These are phyloP conservation scores for Penicillium sp. DNA, from an alignment of 2,329 filamentous ascomycete genomes.

Conservation along the genomic window DNA sequence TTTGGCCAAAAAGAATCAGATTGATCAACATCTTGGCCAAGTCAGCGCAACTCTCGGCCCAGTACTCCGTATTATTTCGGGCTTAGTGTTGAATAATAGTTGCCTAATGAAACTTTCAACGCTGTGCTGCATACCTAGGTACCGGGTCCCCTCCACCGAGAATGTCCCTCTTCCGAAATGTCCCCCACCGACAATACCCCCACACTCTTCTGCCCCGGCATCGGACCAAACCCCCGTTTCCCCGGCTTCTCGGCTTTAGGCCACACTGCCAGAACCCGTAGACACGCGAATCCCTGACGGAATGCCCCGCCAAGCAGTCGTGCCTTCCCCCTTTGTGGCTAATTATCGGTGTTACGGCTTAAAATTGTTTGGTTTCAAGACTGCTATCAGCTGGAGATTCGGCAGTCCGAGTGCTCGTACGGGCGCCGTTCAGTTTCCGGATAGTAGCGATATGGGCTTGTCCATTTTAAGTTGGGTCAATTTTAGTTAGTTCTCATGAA, in stretches of 20 bases:
- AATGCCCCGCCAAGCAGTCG: neutral
- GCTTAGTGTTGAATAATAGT: neutral
- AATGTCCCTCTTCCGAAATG: neutral
- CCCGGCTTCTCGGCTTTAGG: neutral
- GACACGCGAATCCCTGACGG: neutral
- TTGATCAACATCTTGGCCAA: neutral
- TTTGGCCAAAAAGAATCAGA: too few relatives aligned
- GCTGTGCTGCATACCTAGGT: neutral
- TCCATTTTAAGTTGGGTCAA: neutral
- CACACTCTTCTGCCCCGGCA: neutral
- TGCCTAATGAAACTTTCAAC: neutral
- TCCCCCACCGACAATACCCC: neutral
- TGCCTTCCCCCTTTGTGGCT: neutral
- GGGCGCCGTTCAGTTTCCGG: neutral
- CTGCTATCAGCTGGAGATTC: neutral
- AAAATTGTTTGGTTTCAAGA: neutral
- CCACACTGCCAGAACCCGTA: neutral
- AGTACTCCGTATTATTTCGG: neutral
- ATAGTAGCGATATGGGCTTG: neutral
- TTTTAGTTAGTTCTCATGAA: too few relatives aligned
- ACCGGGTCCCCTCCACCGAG: neutral
- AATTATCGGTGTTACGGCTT: neutral
- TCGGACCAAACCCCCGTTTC: neutral
- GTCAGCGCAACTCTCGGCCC: neutral
- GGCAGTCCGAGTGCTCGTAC: neutral